Evolutionary conservation across 345 rosid species (phyloP).

Genomic region (Noccaea caerulescens): DNA sequence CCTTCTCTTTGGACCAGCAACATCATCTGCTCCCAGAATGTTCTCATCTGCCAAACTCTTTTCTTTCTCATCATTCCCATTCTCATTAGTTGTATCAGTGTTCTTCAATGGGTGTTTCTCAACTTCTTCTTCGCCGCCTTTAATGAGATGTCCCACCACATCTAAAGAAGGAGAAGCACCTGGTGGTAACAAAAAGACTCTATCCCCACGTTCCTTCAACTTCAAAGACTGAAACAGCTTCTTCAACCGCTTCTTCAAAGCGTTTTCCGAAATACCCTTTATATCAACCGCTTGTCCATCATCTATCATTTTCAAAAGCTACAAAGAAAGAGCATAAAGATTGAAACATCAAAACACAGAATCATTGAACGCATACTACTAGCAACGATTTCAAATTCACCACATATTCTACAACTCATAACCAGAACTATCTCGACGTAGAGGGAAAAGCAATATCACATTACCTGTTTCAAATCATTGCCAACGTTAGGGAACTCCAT

Average conservation of each 20-base stretch:
- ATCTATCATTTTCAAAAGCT: slow-evolving; percentile 91
- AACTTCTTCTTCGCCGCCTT: slow-evolving; percentile 45
- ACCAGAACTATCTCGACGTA: neutral
- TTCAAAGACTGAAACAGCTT: slow-evolving; percentile 69
- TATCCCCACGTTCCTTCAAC: slow-evolving; percentile 69
- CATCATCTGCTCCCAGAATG: slow-evolving; percentile 47
- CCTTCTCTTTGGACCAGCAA: slow-evolving; percentile 70
- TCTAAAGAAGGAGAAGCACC: slow-evolving; percentile 59
- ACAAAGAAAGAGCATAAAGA: slow-evolving; percentile 6
- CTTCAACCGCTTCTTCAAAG: slow-evolving; percentile 64
- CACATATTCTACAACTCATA: neutral
- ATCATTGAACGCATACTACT: neutral
- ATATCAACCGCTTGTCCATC: slow-evolving; percentile 95
- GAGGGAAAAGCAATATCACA: slow-evolving; percentile 10
- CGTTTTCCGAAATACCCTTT: slow-evolving; percentile 71
- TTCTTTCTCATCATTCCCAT: slow-evolving; percentile 23
- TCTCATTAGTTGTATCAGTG: slow-evolving; percentile 28
- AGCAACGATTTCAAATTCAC: neutral
- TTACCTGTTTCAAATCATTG: slow-evolving; percentile 72
- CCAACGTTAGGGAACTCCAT: slow-evolving; percentile 66
- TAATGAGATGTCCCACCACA: slow-evolving; percentile 63
- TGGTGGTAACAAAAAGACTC: slow-evolving; percentile 64
- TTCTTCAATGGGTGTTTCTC: slow-evolving; percentile 45
- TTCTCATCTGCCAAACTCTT: slow-evolving; percentile 43
- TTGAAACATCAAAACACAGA: neutral